Evolutionary conservation across 805 yeast genomes (phyloP), one percentile per base, ranked within the genome.

Genomic region (Nakazawaea ishiwadae): DNA sequence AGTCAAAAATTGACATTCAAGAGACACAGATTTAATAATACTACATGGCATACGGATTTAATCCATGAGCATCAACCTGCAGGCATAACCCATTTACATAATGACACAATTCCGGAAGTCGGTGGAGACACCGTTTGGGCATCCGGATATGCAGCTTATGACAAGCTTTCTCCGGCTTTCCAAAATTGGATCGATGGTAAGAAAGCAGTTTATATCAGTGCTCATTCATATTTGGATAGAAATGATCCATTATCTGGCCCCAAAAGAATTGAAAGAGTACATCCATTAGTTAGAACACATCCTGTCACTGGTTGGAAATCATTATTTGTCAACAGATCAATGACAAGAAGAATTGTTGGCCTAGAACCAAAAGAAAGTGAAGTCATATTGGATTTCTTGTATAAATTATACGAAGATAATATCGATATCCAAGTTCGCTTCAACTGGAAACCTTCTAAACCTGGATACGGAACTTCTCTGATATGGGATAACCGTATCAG

Each of bases 241-340:
- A 59, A 64, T 6, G 58, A 64, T 16, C 74, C 75, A 9, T 58
- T 73, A 19, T 56, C 58, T 37, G 68, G 71, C 9, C 68, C 67
- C 15, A 61, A 63, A 32, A 63, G 65, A 40, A 62, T 76, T 42
- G 76, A 65, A 48, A 66, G 77, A 51, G 75, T 69, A 42, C 84
- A 78, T 55, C 82, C 81, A 2, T 44, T 78, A 17, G 69, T 78
- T 21, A 69, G 83, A 59, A 74, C 80, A 29, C 79, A 79, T 49
- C 83, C 83, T 4, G 75, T 68, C 14, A 77, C 82, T 15, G 81
- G 80, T 34, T 65, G 73, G 71, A 77, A 77, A 55, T 62, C 79
- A 1, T 58, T 77, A 44, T 77, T 63, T 47, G 71, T 75, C 29
- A 72, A 74, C 52, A 65, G 74, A 26, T 59, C 67, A 27, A 64